Evolutionary conservation across 2,329 filamentous ascomycete species (phyloP).

Genomic region (Alternaria atra): DNA sequence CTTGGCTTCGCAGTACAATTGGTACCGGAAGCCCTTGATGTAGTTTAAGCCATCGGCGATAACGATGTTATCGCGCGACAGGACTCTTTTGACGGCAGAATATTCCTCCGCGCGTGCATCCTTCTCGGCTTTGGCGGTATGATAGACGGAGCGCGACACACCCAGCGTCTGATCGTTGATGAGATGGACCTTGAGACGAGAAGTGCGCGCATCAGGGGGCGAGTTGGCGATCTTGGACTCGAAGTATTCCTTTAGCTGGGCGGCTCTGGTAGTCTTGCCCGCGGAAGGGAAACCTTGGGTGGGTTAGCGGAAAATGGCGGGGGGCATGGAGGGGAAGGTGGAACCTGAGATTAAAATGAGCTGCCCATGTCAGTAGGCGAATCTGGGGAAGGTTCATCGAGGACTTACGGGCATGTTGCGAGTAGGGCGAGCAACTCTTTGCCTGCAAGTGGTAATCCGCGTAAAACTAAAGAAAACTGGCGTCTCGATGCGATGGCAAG

Average conservation of each 20-base stretch:
- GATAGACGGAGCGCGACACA: constrained; percentile 75
- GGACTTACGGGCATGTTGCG: constrained; percentile 40
- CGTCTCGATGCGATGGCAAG: constrained; percentile 27
- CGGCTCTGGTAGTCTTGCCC: constrained; percentile 68
- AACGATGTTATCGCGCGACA: constrained; percentile 77
- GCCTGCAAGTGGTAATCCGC: constrained; percentile 12
- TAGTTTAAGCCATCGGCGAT: constrained; percentile 85
- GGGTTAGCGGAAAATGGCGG: constrained; percentile 56
- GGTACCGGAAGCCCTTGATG: constrained; percentile 90
- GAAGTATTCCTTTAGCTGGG: constrained; percentile 73
- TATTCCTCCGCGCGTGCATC: constrained; percentile 80
- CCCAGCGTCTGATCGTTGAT: constrained; percentile 77
- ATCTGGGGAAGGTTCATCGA: constrained; percentile 18
- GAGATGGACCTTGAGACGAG: constrained; percentile 72
- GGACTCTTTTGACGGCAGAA: constrained; percentile 78
- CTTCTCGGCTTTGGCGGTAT: constrained; percentile 81
- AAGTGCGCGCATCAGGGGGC: constrained; percentile 54
- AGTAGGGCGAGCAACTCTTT: constrained; percentile 4
- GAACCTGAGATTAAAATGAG: constrained; percentile 65
- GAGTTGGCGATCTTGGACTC: constrained; percentile 63
- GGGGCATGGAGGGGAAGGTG: constrained; percentile 13
- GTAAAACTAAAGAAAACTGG: constrained; percentile 10
- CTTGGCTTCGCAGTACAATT: constrained; percentile 85
- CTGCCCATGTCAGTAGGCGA: constrained; percentile 51
- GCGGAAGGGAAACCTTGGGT: constrained; percentile 71